These are phyloP conservation scores for Stylonectria norvegica DNA, from an alignment of 2,329 filamentous ascomycete genomes.

Conservation along the genomic window DNA sequence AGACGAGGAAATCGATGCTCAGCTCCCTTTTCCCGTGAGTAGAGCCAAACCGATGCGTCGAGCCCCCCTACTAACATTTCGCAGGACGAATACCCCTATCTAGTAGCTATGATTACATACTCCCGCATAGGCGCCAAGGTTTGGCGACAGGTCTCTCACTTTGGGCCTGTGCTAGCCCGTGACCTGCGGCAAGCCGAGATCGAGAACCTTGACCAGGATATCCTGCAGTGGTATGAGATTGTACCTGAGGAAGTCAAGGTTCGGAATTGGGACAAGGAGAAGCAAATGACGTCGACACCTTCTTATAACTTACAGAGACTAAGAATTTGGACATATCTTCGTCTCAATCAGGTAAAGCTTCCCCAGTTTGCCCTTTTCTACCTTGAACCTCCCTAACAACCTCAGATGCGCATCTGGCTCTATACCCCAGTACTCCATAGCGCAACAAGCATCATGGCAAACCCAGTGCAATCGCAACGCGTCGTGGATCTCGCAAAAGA, in stretches of 20 bases:
- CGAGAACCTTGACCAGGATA: constrained; percentile 75
- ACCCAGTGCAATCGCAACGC: constrained; percentile 68
- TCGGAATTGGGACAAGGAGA: constrained; percentile 56
- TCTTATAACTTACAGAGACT: constrained; percentile 69
- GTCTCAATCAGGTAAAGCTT: constrained; percentile 68
- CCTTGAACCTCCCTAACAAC: constrained; percentile 6
- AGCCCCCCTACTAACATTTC: constrained; percentile 15
- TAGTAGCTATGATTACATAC: constrained; percentile 82
- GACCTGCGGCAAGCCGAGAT: constrained; percentile 72
- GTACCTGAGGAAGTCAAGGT: constrained; percentile 60
- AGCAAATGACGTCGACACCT: constrained; percentile 51
- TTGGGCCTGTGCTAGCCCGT: constrained; percentile 56
- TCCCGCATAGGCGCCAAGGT: constrained; percentile 81
- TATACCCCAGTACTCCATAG: constrained; percentile 86
- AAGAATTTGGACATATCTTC: constrained; percentile 78
- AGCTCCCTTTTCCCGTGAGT: constrained; percentile 73
- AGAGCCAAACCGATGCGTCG: not conserved
- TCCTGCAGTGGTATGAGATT: constrained; percentile 80
- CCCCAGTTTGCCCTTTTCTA: not conserved
- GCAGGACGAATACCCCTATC: constrained; percentile 60
- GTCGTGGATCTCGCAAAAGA: constrained; percentile 74
- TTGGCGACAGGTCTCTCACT: constrained; percentile 74
- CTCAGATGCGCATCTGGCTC: constrained; percentile 74
- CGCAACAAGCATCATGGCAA: constrained; percentile 74
- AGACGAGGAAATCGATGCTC: constrained; percentile 79